phyloP scores from a whole-genome alignment of 768 basidiomycete species.

The Mycena alexandri region DNA sequence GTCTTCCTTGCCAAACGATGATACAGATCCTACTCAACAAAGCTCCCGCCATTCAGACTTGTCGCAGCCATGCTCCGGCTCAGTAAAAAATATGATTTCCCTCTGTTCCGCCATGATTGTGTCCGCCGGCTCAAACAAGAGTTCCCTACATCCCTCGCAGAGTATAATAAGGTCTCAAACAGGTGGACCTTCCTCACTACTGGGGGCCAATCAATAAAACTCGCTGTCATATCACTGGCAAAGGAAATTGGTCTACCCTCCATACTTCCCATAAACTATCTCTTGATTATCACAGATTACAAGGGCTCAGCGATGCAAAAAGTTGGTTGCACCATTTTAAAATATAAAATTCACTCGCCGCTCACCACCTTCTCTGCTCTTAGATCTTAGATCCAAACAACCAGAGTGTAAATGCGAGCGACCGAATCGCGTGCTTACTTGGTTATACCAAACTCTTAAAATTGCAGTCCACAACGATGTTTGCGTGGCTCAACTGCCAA shows the following conservation, averaged over 20 bases:
- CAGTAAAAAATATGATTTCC: constrained; percentile 3
- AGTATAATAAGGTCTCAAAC: background rate
- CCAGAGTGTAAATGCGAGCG: background rate
- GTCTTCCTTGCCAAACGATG: background rate
- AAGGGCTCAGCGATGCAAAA: too few relatives aligned
- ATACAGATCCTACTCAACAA: background rate
- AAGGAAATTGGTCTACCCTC: background rate
- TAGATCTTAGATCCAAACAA: background rate
- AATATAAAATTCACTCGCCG: too few relatives aligned
- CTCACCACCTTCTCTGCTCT: too few relatives aligned
- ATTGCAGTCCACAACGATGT: background rate
- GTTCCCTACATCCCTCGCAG: background rate
- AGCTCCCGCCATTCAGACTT: background rate
- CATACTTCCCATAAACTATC: background rate
- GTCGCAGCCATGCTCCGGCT: background rate
- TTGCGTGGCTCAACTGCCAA: background rate
- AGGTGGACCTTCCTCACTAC: too few relatives aligned
- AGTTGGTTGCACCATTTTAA: too few relatives aligned
- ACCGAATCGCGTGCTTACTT: constrained; percentile 6
- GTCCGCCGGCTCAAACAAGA: constrained; percentile 3
- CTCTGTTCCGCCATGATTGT: constrained; percentile 24
- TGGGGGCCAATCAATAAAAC: too few relatives aligned
- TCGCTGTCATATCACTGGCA: too few relatives aligned
- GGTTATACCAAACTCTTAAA: constrained; percentile 7
- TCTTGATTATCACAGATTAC: too few relatives aligned